A percentile compares a stretch with the other conserved stretches of the same genome.
These are phyloP conservation scores for Tulasnella sp. DNA, from an alignment of 768 basidiomycete species.

Conservation along the genomic window DNA sequence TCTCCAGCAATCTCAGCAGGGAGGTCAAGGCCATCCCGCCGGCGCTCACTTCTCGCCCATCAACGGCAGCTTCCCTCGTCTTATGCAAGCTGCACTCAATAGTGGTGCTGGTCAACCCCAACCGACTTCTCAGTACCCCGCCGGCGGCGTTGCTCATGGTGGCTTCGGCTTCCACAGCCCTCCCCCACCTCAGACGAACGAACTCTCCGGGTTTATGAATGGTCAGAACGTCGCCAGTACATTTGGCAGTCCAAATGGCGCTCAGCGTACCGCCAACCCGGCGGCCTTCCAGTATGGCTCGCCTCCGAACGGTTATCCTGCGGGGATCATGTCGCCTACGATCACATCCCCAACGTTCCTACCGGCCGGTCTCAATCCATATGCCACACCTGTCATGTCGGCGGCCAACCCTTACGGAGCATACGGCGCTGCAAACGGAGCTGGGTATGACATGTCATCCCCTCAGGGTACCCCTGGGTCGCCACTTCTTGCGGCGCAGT, in stretches of 20 bases:
- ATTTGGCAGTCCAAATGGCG: not conserved
- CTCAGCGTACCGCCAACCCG: not conserved
- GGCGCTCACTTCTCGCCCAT: not conserved
- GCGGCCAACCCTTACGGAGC: not conserved
- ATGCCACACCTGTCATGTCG: not conserved
- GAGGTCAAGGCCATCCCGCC: too few relatives aligned
- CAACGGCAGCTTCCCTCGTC: slow-evolving; percentile 9
- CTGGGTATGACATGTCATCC: slow-evolving; percentile 9
- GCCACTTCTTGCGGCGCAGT: not conserved
- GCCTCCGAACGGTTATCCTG: not conserved
- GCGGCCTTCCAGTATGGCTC: slow-evolving; percentile 3
- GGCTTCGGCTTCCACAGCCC: not conserved
- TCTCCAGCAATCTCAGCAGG: too few relatives aligned
- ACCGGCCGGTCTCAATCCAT: not conserved
- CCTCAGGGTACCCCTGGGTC: too few relatives aligned
- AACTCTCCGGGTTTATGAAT: not conserved
- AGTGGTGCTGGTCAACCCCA: not conserved
- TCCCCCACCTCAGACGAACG: slow-evolving; percentile 1
- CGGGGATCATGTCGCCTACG: slow-evolving; percentile 9
- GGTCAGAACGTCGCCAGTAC: not conserved
- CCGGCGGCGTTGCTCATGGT: not conserved
- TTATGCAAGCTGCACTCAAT: not conserved
- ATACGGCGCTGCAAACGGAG: not conserved
- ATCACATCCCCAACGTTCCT: slow-evolving; percentile 8
- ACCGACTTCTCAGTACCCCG: not conserved